Conservation (phyloP, 129 eudicot genomes). For the Cynara cardunculus region DNA sequence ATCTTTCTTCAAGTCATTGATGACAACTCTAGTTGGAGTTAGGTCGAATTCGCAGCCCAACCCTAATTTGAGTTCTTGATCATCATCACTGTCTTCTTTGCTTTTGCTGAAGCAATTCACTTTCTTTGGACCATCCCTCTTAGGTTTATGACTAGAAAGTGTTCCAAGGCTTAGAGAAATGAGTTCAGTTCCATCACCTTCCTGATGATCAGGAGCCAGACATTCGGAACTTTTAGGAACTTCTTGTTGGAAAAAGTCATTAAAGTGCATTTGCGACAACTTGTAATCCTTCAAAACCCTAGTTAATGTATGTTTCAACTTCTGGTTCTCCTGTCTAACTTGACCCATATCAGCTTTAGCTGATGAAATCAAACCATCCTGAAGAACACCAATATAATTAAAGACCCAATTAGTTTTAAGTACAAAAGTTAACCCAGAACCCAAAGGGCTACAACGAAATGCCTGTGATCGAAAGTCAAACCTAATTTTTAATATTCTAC, state of each 20-base stretch:
- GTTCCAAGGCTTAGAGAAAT: conserved; percentile 63
- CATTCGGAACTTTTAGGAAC: conserved; percentile 12
- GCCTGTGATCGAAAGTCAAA: neutral
- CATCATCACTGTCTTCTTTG: conserved; percentile 24
- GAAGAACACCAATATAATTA: conserved; percentile 4
- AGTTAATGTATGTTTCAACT: conserved; percentile 41
- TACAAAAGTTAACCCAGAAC: neutral
- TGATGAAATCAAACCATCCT: conserved; percentile 40
- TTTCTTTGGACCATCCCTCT: conserved; percentile 17
- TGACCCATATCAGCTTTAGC: conserved; percentile 52
- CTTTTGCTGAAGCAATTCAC: neutral
- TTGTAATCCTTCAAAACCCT: conserved; percentile 46
- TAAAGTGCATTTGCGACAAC: conserved; percentile 39
- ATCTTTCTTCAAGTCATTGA: conserved; percentile 30
- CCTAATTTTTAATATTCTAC: neutral
- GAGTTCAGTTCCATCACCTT: conserved; percentile 35
- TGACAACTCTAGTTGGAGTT: conserved; percentile 19
- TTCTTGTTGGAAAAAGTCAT: conserved; percentile 28
- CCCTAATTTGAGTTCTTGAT: conserved; percentile 51
- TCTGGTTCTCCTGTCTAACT: conserved; percentile 60
- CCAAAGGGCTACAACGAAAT: neutral
- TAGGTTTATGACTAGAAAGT: conserved; percentile 24
- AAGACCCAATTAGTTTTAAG: neutral
- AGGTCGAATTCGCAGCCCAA: conserved; percentile 40
- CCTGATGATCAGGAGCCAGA: conserved; percentile 2